Evolutionary conservation across 805 yeast species (phyloP), one percentile per base, ranked within the genome.

Genomic region (Sugiyamaella boreocaroliniensis): DNA sequence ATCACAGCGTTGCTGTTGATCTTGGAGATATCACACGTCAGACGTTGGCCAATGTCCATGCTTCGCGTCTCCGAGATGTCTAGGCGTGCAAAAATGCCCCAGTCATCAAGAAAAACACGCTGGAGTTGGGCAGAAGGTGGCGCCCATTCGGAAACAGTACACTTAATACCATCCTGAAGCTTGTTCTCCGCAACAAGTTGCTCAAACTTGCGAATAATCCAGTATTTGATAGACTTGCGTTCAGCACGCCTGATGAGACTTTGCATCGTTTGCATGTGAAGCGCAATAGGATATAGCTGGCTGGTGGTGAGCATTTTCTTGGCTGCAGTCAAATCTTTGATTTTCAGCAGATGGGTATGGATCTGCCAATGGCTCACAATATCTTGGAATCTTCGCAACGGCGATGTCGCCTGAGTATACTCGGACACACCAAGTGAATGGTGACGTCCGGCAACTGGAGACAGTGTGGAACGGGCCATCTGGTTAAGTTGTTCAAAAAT

Each of bases 321-420:
- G 12, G 1, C 61, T 34, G 59, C 65, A 12, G 57, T 57, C 2
- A 55, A 57, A 12, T 40, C 26, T 10, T 1, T 61, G 34, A 59
- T 65, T 14, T 56, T 57, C 2, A 56, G 57, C 14, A 83, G 52
- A 50, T 62, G 66, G 0, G 79, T 64, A 51, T 81, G 83, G 1
- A 87, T 56, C 61, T 86, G 92, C 80, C 90, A 79, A 62, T 90
- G 97, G 61, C 84, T 83, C 8, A 89, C 66, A 55, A 89, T 68
- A 65, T 92, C 98, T 6, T 85, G 82, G 58, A 79, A 85, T 58
- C 98, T 73, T 65, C 98, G 75, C 57, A 93, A 71, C 1, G 99
- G 98, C 0, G 97, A 89, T 0, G 98, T 90, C 8, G 86, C 83
- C 16, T 88, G 85, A 4, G 85, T 74, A 62, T 90, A 89, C 5